Evolutionary conservation across 306 rosid species (phyloP).

Genomic region (Medicago arabica): DNA sequence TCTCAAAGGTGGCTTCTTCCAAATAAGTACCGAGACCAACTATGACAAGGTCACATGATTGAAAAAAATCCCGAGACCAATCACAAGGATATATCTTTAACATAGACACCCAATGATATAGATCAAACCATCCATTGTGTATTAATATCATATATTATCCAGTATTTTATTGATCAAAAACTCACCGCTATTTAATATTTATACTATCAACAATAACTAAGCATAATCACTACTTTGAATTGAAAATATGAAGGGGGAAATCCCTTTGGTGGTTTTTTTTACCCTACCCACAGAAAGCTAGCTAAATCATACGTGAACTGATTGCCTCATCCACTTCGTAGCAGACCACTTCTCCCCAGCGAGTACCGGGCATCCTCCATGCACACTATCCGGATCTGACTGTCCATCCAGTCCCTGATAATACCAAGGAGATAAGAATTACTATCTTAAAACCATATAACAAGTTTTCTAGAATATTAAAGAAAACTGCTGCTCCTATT

Average conservation of each 20-base stretch:
- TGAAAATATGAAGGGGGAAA: slow-evolving; percentile 22
- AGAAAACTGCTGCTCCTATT: slow-evolving; percentile 13
- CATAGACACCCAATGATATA: slow-evolving; percentile 17
- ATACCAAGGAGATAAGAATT: slow-evolving; percentile 20
- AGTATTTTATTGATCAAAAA: neutral
- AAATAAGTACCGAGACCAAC: neutral
- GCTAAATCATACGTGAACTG: slow-evolving; percentile 35
- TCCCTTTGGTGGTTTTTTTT: slow-evolving; percentile 1
- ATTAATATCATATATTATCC: slow-evolving; percentile 15
- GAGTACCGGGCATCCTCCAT: slow-evolving; percentile 58
- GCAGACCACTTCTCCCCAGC: slow-evolving; percentile 67
- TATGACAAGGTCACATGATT: neutral
- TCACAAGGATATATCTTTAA: neutral
- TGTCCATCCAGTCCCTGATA: slow-evolving; percentile 59
- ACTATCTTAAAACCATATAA: neutral
- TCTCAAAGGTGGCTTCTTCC: neutral
- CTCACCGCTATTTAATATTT: neutral
- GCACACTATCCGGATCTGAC: slow-evolving; percentile 56
- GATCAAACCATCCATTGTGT: slow-evolving; percentile 8
- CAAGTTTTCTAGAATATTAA: slow-evolving; percentile 7
- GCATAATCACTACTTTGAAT: slow-evolving; percentile 22
- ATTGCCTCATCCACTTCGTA: slow-evolving; percentile 64
- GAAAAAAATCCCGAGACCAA: neutral
- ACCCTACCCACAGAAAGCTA: neutral
- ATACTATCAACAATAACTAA: slow-evolving; percentile 41